Conservation (phyloP, 148 eudicot genomes). For the Arbutus unedo region DNA sequence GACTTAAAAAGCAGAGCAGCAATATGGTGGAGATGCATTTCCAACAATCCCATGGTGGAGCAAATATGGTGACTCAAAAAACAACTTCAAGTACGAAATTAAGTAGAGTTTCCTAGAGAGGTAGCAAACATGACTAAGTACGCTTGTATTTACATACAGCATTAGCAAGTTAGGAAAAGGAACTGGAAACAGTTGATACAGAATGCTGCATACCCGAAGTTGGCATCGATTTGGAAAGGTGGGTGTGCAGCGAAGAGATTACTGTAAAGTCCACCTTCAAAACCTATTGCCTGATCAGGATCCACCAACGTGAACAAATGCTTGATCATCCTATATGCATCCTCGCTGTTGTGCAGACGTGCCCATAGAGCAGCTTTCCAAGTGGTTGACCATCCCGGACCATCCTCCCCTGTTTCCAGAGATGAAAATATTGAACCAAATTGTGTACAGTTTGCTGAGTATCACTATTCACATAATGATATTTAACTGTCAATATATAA, state of each 20-base stretch:
- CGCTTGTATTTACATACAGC: neutral
- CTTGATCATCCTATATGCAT: slow-evolving; percentile 77
- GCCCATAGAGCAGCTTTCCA: slow-evolving; percentile 93
- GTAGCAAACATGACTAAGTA: neutral
- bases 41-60: neutral
- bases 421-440: neutral
- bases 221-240: slow-evolving; percentile 94
- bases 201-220: slow-evolving; percentile 57
- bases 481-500: neutral
- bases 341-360: slow-evolving; percentile 56
- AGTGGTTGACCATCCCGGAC: slow-evolving; percentile 94
- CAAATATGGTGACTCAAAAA: neutral
- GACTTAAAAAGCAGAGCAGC: no score
- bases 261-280: slow-evolving; percentile 83
- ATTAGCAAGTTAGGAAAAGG: neutral
- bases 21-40: neutral
- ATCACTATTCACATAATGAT: neutral
- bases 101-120: neutral
- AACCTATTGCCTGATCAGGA: slow-evolving; percentile 53
- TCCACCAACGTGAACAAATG: slow-evolving; percentile 75
- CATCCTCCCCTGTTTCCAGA: slow-evolving; percentile 57
- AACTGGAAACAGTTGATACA: neutral
- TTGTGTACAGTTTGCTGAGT: neutral
- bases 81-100: neutral
- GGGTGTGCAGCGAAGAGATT: slow-evolving; percentile 89